A percentile compares a stretch with the other conserved stretches of the same genome.
Evolutionary conservation across 2,329 filamentous ascomycete species (phyloP).

Genomic region (Daldinia sp.): DNA sequence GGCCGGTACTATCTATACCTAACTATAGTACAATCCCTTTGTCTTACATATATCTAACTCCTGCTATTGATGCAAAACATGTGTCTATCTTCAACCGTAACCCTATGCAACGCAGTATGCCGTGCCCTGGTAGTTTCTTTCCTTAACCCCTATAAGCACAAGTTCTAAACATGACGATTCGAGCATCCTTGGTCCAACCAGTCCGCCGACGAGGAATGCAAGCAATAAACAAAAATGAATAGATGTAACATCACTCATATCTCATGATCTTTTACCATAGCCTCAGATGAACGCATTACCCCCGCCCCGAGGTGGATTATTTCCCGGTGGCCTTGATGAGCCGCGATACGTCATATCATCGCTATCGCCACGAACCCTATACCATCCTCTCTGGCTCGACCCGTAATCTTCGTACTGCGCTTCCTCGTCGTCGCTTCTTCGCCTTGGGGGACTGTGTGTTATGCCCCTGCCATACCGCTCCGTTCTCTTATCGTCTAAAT

Average conservation of each 20-base stretch:
- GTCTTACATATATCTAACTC: conserved; percentile 24
- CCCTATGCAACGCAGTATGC: conserved; percentile 22
- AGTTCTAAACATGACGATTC: conserved; percentile 17
- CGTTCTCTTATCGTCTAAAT: conserved; percentile 50
- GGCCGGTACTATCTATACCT: neutral
- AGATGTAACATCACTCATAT: conserved; percentile 44
- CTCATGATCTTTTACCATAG: conserved; percentile 42
- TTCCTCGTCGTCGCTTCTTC: conserved; percentile 50
- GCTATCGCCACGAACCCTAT: conserved; percentile 43
- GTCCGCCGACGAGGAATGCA: conserved; percentile 19
- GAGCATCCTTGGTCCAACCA: conserved; percentile 30
- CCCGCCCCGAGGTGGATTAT: conserved; percentile 37
- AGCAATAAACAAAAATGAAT: conserved; percentile 41
- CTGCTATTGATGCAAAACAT: conserved; percentile 28
- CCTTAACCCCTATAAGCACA: conserved; percentile 4
- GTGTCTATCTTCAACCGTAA: conserved; percentile 30
- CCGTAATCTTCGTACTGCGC: conserved; percentile 46
- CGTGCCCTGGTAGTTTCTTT: conserved; percentile 12
- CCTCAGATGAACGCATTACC: conserved; percentile 34
- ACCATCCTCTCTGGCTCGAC: conserved; percentile 43
- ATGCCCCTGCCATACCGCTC: conserved; percentile 58
- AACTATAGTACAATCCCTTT: conserved; percentile 34
- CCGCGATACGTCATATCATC: conserved; percentile 37
- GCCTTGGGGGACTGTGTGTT: conserved; percentile 54
- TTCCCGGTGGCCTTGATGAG: conserved; percentile 42